Evolutionary conservation across 345 rosid species (phyloP).

Genomic region (Corchorus capsularis): DNA sequence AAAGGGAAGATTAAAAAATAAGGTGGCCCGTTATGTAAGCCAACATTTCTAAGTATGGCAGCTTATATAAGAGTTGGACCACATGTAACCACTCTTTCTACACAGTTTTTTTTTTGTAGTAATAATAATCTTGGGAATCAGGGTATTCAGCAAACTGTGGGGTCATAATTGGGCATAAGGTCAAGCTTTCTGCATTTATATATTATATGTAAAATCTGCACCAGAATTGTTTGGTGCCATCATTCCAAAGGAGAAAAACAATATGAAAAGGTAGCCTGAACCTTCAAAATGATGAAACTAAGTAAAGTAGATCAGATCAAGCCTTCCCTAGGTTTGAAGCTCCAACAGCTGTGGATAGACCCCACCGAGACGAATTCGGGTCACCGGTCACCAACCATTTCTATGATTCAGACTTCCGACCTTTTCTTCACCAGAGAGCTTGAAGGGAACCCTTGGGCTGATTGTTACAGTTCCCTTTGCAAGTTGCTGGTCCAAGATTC

Average conservation of each 20-base stretch:
- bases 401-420: neutral
- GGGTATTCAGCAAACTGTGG: neutral
- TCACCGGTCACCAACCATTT: neutral
- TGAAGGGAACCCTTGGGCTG: neutral
- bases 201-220: neutral
- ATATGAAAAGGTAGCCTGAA: neutral
- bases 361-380: neutral
- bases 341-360: neutral
- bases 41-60: neutral
- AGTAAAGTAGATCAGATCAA: neutral
- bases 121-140: neutral
- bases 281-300: neutral
- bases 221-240: neutral
- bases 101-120: neutral
- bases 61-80: conserved; percentile 21
- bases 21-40: neutral
- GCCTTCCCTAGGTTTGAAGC: neutral
- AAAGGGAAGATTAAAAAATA: neutral
- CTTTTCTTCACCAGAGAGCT: neutral
- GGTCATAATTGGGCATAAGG: neutral
- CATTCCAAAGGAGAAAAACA: neutral
- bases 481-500: conserved; percentile 4
- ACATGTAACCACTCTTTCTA: neutral
- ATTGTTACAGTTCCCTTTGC: neutral
- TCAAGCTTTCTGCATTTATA: neutral